These are phyloP conservation scores for Penicillium nordicum DNA, from an alignment of 2,329 filamentous ascomycete species.

Conservation along the genomic window DNA sequence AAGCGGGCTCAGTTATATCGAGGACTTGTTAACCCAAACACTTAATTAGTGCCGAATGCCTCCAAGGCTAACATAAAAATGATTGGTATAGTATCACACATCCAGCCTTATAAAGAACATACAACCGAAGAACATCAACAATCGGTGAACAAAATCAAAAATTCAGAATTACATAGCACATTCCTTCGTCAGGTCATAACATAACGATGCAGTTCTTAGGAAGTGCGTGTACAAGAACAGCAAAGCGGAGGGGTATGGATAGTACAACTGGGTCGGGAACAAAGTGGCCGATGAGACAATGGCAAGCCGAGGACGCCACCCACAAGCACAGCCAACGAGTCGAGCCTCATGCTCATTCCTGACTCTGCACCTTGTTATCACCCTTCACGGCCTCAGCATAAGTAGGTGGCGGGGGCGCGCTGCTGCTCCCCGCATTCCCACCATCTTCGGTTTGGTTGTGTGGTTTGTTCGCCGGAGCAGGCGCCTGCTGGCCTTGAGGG, in stretches of 20 bases:
- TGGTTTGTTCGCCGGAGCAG: slow-evolving; percentile 18
- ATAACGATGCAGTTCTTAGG: slow-evolving; percentile 6
- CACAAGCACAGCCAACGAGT: neutral
- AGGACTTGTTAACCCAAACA: neutral
- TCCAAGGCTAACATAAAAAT: neutral
- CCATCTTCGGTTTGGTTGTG: slow-evolving; percentile 22
- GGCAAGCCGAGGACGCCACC: neutral
- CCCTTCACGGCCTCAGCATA: slow-evolving; percentile 88
- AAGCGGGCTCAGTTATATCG: neutral
- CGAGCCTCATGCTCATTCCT: slow-evolving; percentile 45
- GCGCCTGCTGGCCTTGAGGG: slow-evolving; percentile 24
- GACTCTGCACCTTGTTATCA: slow-evolving; percentile 83
- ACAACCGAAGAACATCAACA: neutral
- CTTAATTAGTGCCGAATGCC: neutral
- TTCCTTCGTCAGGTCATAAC: slow-evolving; percentile 24
- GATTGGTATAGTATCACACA: neutral
- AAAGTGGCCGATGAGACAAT: neutral
- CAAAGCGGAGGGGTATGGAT: neutral
- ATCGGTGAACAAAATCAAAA: slow-evolving; percentile 2
- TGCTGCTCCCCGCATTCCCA: slow-evolving; percentile 28
- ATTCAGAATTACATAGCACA: slow-evolving; percentile 16
- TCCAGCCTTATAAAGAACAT: neutral
- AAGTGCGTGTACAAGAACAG: neutral
- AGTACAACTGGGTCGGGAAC: neutral
- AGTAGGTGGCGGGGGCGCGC: slow-evolving; percentile 61